Base-by-base conservation (phyloP, 2,329 filamentous ascomycete species). In the Monilinia fructicola region DNA sequence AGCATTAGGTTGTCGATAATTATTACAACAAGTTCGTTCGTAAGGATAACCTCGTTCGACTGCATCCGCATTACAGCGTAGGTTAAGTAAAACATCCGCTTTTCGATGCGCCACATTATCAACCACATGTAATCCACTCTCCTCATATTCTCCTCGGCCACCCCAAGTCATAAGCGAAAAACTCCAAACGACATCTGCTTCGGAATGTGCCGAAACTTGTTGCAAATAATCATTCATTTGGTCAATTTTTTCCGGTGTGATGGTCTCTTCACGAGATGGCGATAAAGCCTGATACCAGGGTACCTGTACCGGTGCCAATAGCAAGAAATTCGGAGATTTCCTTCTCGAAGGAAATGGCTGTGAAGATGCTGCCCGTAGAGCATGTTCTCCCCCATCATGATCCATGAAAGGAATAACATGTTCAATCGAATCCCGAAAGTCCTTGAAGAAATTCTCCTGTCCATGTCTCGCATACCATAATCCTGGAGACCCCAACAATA, bases 391-490 rank as follows among this genome's bases (percentile, higher is more conserved):
- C 79, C 75, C 28, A 38, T 56, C 59, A 68, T 74, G 73, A 50
- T 75, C 73, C 74, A 75, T 76, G 67, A 78, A 78, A 4, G 77
- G 77, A n/a, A 78, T 75, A 31, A 86, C 77, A 64, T 75, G 72
- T 53, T 82, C 79, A 53, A 87, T 78, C 18, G 80, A 77, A 44
- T 78, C 74, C 65, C 79, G 79, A 74, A 85, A 87, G 1, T 76
- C 69, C 38, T 78, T 74, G 26, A 83, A 74, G 67, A 79, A 81
- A 53, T 78, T 78, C 26, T 79, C 77, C n/a, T 78, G 78, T 21
- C 82, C 78, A 74, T 84, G 79, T 63, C 81, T 78, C 40, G 84
- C 83, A 72, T 85, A 80, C 82, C 82, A 86, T 28, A 86, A 75
- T 2, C 85, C 85, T 2, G 80, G 79, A 48, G 82, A 80, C 2